Base-by-base conservation (phyloP, 23 red algal genomes). In the Cyanidiococcus yangmingshanensis region DNA sequence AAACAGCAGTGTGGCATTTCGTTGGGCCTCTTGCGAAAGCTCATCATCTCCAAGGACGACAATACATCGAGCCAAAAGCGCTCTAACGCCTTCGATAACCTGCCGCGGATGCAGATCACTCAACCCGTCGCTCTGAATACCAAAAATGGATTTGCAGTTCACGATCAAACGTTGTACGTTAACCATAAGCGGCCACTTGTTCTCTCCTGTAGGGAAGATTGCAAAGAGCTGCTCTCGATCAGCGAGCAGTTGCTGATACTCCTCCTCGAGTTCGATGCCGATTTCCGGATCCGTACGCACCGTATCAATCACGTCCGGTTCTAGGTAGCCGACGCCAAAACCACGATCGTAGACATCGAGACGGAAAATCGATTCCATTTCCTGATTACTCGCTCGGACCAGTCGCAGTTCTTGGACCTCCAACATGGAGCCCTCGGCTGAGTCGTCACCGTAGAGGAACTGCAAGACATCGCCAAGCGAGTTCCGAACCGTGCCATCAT, bases 391-490 rank as follows among this genome's bases (percentile, higher is more conserved):
- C 57, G 86, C 78, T 75, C 80, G 84, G 40, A 84, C 67, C 1
- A 85, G 79, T 1, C 79, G 77, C 37, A 98, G 76, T 39, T 40
- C 80, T 59, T 98, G 94, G 18, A 86, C 88, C 68, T 98, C 94
- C 21, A 98, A 74, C 50, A 89, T 86, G 0, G 94, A 82, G 1
- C 88, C 94, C 37, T 98, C 94, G 78, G 90, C 82, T 0, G 83
- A 84, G 76, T 98, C 94, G 76, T 98, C 94, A 29, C 94, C 94
- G 50, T 98, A 98, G 41, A 98, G 76, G 76, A 98, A 98, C 85
- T 98, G 85, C 74, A 98, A 58, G 3, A 92, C 80, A 57, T 89
- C 79, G 26, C 87, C 87, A 25, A 85, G 75, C 36, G 88, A 91
- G 79, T 98, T 92, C 36, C 94, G 79, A 1, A 91, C 94, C 3